These are phyloP conservation scores for Tetracladium setigerum DNA, from an alignment of 495 filamentous ascomycete genomes.

Conservation along the genomic window DNA sequence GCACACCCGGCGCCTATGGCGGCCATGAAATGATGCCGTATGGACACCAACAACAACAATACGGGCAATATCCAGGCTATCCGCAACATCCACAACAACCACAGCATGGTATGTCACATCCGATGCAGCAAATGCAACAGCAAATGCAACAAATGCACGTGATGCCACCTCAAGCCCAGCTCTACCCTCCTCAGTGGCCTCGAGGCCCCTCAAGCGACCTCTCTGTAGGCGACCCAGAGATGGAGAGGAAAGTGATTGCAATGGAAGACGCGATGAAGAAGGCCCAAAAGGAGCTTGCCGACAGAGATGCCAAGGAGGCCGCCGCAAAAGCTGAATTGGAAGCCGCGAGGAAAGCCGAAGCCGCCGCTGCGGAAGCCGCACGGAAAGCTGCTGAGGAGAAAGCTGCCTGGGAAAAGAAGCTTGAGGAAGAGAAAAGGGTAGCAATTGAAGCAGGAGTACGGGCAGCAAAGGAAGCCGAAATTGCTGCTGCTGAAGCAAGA, in stretches of 20 bases:
- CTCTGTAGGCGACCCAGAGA: constrained; percentile 30
- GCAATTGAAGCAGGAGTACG: background rate
- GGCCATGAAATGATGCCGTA: constrained; percentile 47
- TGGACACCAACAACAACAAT: constrained; percentile 23
- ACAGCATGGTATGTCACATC: constrained; percentile 22
- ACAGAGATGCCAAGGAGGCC: constrained; percentile 6
- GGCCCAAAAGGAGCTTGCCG: constrained; percentile 12
- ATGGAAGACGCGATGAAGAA: constrained; percentile 36
- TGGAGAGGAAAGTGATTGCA: constrained; percentile 31
- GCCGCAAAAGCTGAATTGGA: background rate
- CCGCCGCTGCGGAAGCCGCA: constrained; percentile 22
- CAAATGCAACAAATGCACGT: constrained; percentile 1
- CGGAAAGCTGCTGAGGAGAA: constrained; percentile 29
- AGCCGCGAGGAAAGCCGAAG: constrained; percentile 2
- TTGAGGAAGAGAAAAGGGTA: constrained; percentile 25
- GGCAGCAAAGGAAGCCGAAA: background rate
- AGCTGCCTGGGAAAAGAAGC: constrained; percentile 26
- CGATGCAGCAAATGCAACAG: constrained; percentile 14
- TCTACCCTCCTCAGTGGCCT: constrained; percentile 10
- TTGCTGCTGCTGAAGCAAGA: background rate
- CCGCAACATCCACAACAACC: constrained; percentile 23
- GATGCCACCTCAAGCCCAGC: background rate
- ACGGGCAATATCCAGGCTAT: constrained; percentile 23
- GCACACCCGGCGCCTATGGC: constrained; percentile 22
- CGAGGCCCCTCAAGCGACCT: constrained; percentile 8